These are phyloP conservation scores for Lasiodiplodia citricola DNA, from an alignment of 2,329 filamentous ascomycete species.

Conservation along the genomic window DNA sequence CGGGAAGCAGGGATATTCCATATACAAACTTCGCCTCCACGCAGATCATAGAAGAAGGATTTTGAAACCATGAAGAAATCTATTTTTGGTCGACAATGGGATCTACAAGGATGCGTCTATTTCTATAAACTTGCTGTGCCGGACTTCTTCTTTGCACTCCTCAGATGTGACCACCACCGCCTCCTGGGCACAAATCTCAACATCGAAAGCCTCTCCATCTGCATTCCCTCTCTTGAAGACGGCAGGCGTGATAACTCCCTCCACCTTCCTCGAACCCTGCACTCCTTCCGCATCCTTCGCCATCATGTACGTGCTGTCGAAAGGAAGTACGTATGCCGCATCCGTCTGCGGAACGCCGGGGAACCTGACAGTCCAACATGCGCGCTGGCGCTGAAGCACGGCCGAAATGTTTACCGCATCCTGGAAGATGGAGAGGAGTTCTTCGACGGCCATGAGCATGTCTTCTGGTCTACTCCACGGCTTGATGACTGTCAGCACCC, in stretches of 20 bases:
- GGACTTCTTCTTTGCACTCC: too few relatives aligned
- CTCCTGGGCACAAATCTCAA: background rate
- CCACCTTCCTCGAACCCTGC: background rate
- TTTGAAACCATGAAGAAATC: too few relatives aligned
- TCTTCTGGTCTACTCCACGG: background rate
- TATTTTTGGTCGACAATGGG: too few relatives aligned
- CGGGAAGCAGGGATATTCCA: too few relatives aligned
- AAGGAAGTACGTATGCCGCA: background rate
- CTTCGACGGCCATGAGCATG: background rate
- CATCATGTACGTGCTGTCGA: background rate
- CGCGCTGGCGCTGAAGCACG: background rate
- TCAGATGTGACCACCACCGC: background rate
- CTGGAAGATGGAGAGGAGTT: background rate
- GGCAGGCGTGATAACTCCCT: background rate
- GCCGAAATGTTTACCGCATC: background rate
- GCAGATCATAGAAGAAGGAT: too few relatives aligned
- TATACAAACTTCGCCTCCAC: too few relatives aligned
- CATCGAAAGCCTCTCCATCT: background rate
- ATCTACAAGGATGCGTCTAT: too few relatives aligned
- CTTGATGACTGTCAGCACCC: background rate
- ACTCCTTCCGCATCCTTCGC: background rate
- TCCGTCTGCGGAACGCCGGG: background rate
- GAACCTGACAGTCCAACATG: background rate
- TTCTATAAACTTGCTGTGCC: too few relatives aligned
- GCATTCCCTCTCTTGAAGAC: background rate